Evolutionary conservation across 148 eudicot species (phyloP).

Genomic region (Fagopyrum homotropicum): DNA sequence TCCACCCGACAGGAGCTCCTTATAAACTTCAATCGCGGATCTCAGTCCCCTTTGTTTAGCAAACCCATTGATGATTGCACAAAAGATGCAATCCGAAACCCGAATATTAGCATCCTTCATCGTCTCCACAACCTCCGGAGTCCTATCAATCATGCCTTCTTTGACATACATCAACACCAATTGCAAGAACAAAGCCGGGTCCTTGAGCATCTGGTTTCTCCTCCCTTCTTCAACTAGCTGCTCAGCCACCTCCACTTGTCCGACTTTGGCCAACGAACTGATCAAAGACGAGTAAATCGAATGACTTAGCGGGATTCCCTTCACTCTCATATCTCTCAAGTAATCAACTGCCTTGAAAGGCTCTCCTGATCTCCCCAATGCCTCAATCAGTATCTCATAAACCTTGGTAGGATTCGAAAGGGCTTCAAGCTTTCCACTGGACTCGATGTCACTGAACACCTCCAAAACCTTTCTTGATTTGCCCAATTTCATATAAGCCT

Average conservation of each 20-base stretch:
- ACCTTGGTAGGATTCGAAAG: constrained; percentile 24
- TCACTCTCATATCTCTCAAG: constrained; percentile 47
- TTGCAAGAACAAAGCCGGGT: constrained; percentile 67
- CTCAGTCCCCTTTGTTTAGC: constrained; percentile 57
- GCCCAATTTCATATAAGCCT: constrained; percentile 56
- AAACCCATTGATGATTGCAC: constrained; percentile 76
- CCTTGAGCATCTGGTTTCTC: constrained; percentile 59
- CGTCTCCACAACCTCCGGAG: constrained; percentile 39
- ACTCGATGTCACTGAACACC: constrained; percentile 49
- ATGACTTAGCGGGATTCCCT: constrained; percentile 35
- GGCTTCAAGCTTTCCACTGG: constrained; percentile 16
- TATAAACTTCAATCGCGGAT: constrained; percentile 46
- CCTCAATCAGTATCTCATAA: constrained; percentile 46
- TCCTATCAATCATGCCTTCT: constrained; percentile 53
- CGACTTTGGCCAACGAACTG: constrained; percentile 38
- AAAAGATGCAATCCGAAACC: constrained; percentile 80
- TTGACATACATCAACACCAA: constrained; percentile 67
- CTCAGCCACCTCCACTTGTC: constrained; percentile 45
- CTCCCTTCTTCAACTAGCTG: constrained; percentile 53
- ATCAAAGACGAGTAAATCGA: constrained; percentile 55
- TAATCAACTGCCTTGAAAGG: constrained; percentile 50
- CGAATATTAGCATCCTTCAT: constrained; percentile 48
- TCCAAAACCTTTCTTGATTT: constrained; percentile 34
- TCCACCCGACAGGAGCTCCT: constrained; percentile 37
- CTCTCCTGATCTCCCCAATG: constrained; percentile 52